Percentiles rank a stretch among this genome's conserved stretches.
Conservation (phyloP, 2,329 filamentous ascomycete genomes). For the Neonectria punicea region DNA sequence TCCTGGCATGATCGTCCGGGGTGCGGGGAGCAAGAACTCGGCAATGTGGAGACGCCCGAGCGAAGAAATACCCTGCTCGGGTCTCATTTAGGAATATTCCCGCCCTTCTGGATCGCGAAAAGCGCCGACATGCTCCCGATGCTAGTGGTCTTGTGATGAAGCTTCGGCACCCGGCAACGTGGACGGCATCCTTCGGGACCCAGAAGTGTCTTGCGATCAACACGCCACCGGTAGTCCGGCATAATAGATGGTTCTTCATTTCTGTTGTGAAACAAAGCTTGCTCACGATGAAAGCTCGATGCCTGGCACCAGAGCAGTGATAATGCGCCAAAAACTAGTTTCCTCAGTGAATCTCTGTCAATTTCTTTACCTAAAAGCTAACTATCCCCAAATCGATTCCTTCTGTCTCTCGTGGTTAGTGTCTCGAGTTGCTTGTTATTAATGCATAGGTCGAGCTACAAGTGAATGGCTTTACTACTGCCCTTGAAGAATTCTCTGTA, state of each 20-base stretch:
- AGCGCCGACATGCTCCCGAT: neutral
- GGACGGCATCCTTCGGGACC: neutral
- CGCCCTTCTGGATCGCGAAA: neutral
- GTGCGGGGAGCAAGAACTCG: neutral
- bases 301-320: no score
- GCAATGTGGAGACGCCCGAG: neutral
- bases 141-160: neutral
- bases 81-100: neutral
- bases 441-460: no score
- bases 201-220: neutral
- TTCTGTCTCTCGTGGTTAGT: no score
- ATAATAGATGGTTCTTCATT: neutral
- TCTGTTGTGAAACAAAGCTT: no score
- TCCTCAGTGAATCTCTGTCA: no score
- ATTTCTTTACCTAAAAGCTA: no score
- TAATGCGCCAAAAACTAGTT: no score
- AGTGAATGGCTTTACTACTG: no score
- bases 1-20: neutral
- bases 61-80: neutral
- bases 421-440: no score
- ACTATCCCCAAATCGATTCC: no score
- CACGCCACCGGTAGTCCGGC: neutral
- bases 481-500: no score
- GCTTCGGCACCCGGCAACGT: neutral
- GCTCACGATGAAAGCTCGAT: no score